Base-by-base conservation (phyloP, 2,329 filamentous ascomycete species). In the Exophiala lecanii-corni region DNA sequence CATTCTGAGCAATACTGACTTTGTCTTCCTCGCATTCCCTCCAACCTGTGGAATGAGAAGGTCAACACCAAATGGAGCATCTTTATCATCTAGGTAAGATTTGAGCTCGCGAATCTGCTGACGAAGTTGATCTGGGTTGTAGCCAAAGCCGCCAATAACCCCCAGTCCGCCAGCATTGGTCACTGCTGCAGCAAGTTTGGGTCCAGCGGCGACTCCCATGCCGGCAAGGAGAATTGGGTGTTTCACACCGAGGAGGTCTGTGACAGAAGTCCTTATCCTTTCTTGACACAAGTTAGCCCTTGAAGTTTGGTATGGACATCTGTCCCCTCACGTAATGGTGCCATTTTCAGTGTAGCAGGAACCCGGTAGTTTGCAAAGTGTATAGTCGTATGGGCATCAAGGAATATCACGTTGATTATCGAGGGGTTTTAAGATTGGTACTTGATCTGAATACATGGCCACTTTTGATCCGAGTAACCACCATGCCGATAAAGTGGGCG, bases 191-290 rank as follows among this genome's bases (percentile, higher is more conserved):
- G 88, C 88, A 57, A 94, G 82, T 73, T 84, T 88, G 36, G 88
- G 87, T 38, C 88, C 87, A 42, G 88, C 86, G 38, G 87, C 88
- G 39, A 92, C 86, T 73, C 94, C 94, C 88, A 94, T 94, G 65
- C 88, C 88, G 53, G 88, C 88, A 36, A 94, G 81, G 58, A 94
- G 72, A 60, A 94, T 74, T 41, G 88, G 88, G 69, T 94, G 88
- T 65, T 89, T 82, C 74, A 94, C 91, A 72, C 84, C 84, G 72
- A 94, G 83, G 54, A 94, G 82, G 74, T 92, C 87, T 57, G 88
- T 94, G 58, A 86, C 74, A 55, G 83, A 79, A 34, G 88, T 94
- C 62, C 84, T 84, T 66, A 94, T 81, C 72, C 12, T 26, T 12
- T 26, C 23, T 26, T 7, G 12, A 12, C 23, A 26, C n/a, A n/a